Percentiles rank a stretch among this genome's conserved stretches.
Conservation (phyloP, 2,329 filamentous ascomycete species). For the Microdochium nivale region DNA sequence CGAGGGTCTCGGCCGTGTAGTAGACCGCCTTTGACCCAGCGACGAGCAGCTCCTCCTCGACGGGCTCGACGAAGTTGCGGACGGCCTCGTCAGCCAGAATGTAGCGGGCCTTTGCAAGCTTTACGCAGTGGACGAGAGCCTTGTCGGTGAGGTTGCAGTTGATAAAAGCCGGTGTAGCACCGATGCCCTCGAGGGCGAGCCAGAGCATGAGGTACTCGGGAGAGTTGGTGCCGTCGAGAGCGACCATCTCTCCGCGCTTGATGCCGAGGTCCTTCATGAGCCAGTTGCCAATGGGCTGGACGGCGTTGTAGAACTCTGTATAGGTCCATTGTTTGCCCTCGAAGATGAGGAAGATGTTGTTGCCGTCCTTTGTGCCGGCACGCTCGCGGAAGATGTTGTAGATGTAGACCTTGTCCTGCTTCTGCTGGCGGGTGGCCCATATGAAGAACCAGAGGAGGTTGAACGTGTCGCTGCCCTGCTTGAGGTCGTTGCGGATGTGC, state of each 20-base stretch:
- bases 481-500: slow-evolving; percentile 53
- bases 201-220: slow-evolving; percentile 58
- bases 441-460: slow-evolving; percentile 15
- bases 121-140: slow-evolving; percentile 56
- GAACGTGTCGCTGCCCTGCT: slow-evolving; percentile 21
- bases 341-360: slow-evolving; percentile 38
- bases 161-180: slow-evolving; percentile 58
- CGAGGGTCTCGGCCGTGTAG: slow-evolving; percentile 37
- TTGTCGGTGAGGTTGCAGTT: slow-evolving; percentile 59
- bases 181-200: slow-evolving; percentile 57
- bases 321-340: slow-evolving; percentile 53
- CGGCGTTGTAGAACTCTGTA: slow-evolving; percentile 39
- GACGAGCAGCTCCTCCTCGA: slow-evolving; percentile 44
- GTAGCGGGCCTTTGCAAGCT: slow-evolving; percentile 43
- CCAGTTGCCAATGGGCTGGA: slow-evolving; percentile 52
- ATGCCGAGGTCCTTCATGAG: slow-evolving; percentile 49
- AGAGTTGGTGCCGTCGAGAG: slow-evolving; percentile 57
- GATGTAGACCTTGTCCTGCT: slow-evolving; percentile 11
- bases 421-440: slow-evolving; percentile 27
- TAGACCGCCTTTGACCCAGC: slow-evolving; percentile 45
- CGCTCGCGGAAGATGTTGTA: slow-evolving; percentile 16
- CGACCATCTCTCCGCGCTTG: slow-evolving; percentile 50
- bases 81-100: slow-evolving; percentile 49
- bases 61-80: slow-evolving; percentile 45
- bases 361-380: slow-evolving; percentile 9